These are phyloP conservation scores for Micractinium sp. DNA, from an alignment of 139 green algal species.

Conservation along the genomic window DNA sequence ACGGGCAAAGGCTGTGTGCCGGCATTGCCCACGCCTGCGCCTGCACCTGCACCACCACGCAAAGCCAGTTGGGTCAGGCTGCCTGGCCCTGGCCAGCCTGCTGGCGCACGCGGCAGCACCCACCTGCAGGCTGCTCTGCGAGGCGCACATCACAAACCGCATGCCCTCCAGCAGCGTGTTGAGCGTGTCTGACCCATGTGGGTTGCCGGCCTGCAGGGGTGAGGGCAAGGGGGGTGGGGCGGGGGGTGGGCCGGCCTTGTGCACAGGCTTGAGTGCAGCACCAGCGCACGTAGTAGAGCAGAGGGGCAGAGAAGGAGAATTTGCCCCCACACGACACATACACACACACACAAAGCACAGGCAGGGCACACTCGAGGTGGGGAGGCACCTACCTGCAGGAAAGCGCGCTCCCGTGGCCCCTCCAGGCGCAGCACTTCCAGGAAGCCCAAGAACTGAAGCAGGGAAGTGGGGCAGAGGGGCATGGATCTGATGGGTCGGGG, in stretches of 20 bases:
- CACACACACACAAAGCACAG: not conserved
- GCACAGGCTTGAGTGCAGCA: not conserved
- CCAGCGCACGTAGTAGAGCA: no score
- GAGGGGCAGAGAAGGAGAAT: no score
- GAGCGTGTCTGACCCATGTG: slow-evolving; percentile 59
- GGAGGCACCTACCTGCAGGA: slow-evolving; percentile 56
- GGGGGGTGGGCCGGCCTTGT: not conserved
- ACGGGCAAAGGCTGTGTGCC: no score
- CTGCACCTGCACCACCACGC: not conserved
- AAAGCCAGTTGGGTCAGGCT: no score
- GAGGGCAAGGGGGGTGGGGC: not conserved
- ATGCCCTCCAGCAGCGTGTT: slow-evolving; percentile 72
- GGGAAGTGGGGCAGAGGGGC: not conserved
- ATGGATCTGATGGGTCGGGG: slow-evolving; percentile 16
- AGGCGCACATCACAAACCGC: slow-evolving; percentile 65
- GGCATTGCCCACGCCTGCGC: not conserved
- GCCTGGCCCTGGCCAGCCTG: not conserved
- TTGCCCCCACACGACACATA: not conserved
- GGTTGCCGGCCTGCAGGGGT: slow-evolving; percentile 32
- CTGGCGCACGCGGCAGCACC: not conserved
- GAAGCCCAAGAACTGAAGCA: slow-evolving; percentile 72
- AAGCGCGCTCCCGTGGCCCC: slow-evolving; percentile 66
- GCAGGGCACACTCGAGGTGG: no score
- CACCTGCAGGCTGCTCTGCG: slow-evolving; percentile 27
- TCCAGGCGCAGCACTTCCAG: slow-evolving; percentile 75